phyloP scores from a whole-genome alignment of 805 yeast species.

The Komagataella phaffii region DNA sequence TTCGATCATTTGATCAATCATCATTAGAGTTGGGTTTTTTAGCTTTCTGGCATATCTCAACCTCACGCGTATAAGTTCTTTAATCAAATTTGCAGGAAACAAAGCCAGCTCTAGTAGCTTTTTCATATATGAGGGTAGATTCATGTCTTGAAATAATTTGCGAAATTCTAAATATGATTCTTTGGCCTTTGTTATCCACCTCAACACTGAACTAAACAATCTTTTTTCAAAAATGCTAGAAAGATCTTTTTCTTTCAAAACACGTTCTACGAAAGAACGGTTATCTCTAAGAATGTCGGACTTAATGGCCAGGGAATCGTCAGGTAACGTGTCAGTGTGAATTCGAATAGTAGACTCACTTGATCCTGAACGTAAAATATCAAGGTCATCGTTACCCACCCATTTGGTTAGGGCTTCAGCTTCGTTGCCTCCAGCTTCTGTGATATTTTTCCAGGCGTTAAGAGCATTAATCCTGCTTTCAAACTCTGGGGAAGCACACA shows the following conservation, averaged over 20 bases:
- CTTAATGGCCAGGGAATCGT: background rate
- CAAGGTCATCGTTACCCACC: slow-evolving; percentile 78
- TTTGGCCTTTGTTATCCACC: slow-evolving; percentile 74
- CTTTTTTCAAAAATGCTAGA: slow-evolving; percentile 59
- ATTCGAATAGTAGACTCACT: slow-evolving; percentile 3
- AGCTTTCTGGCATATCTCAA: slow-evolving; percentile 66
- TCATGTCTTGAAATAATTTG: slow-evolving; percentile 48
- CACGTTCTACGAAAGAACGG: slow-evolving; percentile 66
- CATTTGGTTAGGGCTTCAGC: slow-evolving; percentile 49
- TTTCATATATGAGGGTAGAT: slow-evolving; percentile 61
- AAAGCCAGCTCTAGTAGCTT: slow-evolving; percentile 50
- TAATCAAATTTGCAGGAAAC: slow-evolving; percentile 70
- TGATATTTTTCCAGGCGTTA: slow-evolving; percentile 71
- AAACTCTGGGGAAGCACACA: slow-evolving; percentile 51
- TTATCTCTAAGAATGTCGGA: slow-evolving; percentile 38
- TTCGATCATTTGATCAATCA: slow-evolving; percentile 87
- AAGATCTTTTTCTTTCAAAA: slow-evolving; percentile 70
- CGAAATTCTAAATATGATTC: slow-evolving; percentile 53
- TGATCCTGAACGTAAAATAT: slow-evolving; percentile 29
- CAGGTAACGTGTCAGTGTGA: background rate
- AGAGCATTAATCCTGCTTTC: slow-evolving; percentile 58
- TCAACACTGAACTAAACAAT: slow-evolving; percentile 55
- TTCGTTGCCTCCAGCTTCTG: slow-evolving; percentile 54
- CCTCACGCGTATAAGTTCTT: slow-evolving; percentile 65
- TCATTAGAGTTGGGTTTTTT: slow-evolving; percentile 82